Evolutionary conservation across 345 rosid species (phyloP).

Genomic region (Acer campestre): DNA sequence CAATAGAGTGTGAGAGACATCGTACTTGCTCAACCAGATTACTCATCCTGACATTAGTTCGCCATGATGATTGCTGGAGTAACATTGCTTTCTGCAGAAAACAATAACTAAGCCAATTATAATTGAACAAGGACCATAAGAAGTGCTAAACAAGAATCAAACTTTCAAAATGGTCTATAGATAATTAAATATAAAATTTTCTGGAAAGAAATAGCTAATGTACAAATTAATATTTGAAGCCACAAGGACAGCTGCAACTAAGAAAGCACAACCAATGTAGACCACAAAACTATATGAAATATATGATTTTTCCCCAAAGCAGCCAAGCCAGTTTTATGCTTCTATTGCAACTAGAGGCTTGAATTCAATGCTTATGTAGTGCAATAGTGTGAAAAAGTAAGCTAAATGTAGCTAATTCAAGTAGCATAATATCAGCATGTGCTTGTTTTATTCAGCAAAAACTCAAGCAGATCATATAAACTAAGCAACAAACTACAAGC

Average conservation of each 20-base stretch:
- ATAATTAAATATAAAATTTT: not conserved
- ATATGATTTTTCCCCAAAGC: not conserved
- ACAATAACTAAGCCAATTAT: not conserved
- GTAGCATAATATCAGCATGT: not conserved
- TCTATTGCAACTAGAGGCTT: not conserved
- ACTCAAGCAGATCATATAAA: not conserved
- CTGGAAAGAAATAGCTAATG: conserved; percentile 1
- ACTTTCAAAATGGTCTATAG: not conserved
- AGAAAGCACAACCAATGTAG: not conserved
- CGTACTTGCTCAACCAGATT: conserved; percentile 84
- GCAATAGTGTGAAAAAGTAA: not conserved
- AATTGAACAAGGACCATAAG: conserved; percentile 5
- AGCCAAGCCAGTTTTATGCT: not conserved
- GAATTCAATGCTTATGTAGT: not conserved
- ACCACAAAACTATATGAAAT: not conserved
- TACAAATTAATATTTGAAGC: conserved; percentile 5
- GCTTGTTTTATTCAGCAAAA: not conserved
- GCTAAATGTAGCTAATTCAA: conserved; percentile 5
- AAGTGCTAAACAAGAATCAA: not conserved
- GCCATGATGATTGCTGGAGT: conserved; percentile 91
- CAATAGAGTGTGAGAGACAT: conserved; percentile 5
- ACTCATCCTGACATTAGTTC: conserved; percentile 84
- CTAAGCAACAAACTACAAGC: not conserved
- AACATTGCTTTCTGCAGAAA: conserved; percentile 67
- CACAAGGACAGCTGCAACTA: not conserved